Conservation (phyloP, 495 filamentous ascomycete genomes). For the Lentithecium fluviatile region DNA sequence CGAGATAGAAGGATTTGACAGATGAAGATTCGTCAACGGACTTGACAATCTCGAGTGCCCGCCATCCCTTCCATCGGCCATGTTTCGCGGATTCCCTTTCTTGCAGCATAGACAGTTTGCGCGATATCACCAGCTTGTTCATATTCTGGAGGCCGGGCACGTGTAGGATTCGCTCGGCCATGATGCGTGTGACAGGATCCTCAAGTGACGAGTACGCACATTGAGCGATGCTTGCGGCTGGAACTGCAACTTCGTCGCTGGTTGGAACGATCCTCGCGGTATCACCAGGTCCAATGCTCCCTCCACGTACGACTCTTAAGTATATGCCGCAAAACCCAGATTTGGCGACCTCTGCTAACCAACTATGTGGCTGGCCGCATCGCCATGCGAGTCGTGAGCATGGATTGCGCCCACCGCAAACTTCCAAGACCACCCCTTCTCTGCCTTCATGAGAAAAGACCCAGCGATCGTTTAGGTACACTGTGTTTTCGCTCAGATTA, state of each 20-base stretch:
- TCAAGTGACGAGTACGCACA: background rate
- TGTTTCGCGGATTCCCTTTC: background rate
- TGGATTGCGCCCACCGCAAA: background rate
- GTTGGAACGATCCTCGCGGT: background rate
- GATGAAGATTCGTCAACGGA: background rate
- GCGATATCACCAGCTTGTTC: background rate
- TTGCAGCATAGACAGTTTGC: constrained; percentile 9
- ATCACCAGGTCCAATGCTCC: background rate
- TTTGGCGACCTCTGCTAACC: constrained; percentile 2
- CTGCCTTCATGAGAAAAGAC: background rate
- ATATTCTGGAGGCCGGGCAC: constrained; percentile 6
- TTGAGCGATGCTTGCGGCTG: constrained; percentile 3
- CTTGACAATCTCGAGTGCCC: background rate
- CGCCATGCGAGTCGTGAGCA: constrained; percentile 1
- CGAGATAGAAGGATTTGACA: constrained; percentile 6
- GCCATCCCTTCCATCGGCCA: constrained; percentile 3
- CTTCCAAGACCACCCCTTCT: background rate
- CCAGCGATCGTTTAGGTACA: background rate
- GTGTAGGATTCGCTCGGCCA: background rate
- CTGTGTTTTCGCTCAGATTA: background rate
- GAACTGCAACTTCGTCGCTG: background rate
- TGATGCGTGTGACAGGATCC: background rate
- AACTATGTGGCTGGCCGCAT: background rate
- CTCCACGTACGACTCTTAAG: background rate
- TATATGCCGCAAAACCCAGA: constrained; percentile 2